Percentiles rank a stretch among this genome's conserved stretches.
Conservation (phyloP, 345 rosid genomes). For the Corchorus olitorius region DNA sequence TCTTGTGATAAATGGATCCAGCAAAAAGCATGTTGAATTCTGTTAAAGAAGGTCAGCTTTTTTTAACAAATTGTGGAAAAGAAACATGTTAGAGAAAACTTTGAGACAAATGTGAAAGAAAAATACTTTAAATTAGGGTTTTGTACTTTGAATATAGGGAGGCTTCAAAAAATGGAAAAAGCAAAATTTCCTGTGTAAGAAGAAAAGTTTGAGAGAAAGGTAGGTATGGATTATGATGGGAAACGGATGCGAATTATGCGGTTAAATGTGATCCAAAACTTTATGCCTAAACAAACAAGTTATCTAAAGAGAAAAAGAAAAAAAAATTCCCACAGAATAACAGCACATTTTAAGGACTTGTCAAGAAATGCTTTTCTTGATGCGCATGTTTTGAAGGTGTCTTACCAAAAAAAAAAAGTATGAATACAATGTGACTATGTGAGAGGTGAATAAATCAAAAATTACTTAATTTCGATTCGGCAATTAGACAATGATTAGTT, state of each 20-base stretch:
- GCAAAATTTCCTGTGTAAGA: neutral
- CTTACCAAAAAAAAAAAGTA: neutral
- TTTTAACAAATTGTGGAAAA: neutral
- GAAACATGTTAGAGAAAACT: neutral
- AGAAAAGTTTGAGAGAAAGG: neutral
- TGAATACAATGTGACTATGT: neutral
- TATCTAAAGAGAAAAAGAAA: neutral
- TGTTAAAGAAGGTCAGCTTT: neutral
- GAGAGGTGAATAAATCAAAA: neutral
- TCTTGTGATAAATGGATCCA: too few relatives aligned
- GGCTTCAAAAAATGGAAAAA: too few relatives aligned
- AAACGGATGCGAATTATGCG: constrained; percentile 17
- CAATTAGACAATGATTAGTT: too few relatives aligned
- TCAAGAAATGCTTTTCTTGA: constrained; percentile 9
- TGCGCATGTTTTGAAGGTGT: neutral
- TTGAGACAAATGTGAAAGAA: neutral
- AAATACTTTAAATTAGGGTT: too few relatives aligned
- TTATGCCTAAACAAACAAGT: neutral
- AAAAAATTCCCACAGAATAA: too few relatives aligned
- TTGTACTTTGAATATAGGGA: too few relatives aligned
- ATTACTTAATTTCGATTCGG: too few relatives aligned
- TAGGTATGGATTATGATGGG: neutral
- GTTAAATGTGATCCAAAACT: constrained; percentile 9
- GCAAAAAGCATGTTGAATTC: too few relatives aligned
- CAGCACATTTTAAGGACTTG: neutral